A percentile compares a stretch with the other conserved stretches of the same genome.
These are phyloP conservation scores for Metschnikowia bowlesiae DNA, from an alignment of 805 yeast genomes.

Conservation along the genomic window DNA sequence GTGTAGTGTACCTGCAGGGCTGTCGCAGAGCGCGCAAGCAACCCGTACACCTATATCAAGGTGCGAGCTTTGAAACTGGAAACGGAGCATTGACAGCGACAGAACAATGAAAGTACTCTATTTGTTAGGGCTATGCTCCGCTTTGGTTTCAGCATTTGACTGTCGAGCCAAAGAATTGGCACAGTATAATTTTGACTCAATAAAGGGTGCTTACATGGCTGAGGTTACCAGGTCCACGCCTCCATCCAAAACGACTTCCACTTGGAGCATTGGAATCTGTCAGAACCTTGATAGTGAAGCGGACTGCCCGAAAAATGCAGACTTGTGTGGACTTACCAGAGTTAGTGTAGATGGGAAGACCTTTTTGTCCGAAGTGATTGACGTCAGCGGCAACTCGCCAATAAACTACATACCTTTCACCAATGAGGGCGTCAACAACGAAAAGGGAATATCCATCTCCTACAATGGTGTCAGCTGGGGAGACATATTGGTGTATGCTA, in stretches of 20 bases:
- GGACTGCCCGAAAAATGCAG: constrained; percentile 66
- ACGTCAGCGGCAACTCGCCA: constrained; percentile 44
- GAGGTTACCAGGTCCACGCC: constrained; percentile 57
- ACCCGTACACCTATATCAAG: constrained; percentile 25
- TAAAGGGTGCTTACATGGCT: constrained; percentile 48
- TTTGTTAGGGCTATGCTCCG: constrained; percentile 5
- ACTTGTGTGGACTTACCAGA: constrained; percentile 70
- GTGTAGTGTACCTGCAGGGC: not conserved
- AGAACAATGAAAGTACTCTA: constrained; percentile 38
- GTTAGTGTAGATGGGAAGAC: constrained; percentile 48
- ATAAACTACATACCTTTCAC: constrained; percentile 23
- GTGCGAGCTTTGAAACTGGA: constrained; percentile 15
- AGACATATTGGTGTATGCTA: constrained; percentile 43
- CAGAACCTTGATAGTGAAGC: constrained; percentile 35
- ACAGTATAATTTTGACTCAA: constrained; percentile 39
- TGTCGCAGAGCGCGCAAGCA: not conserved
- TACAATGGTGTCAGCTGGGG: constrained; percentile 72
- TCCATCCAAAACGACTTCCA: constrained; percentile 59
- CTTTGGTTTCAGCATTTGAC: constrained; percentile 23
- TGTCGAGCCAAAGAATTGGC: constrained; percentile 34
- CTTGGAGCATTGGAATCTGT: constrained; percentile 75
- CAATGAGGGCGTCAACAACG: constrained; percentile 27
- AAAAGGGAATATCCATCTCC: constrained; percentile 30
- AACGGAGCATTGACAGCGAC: not conserved
- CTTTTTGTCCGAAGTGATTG: constrained; percentile 56